Base-by-base conservation (phyloP, 73 alveolate species). In the Paraurostyla sp. region DNA sequence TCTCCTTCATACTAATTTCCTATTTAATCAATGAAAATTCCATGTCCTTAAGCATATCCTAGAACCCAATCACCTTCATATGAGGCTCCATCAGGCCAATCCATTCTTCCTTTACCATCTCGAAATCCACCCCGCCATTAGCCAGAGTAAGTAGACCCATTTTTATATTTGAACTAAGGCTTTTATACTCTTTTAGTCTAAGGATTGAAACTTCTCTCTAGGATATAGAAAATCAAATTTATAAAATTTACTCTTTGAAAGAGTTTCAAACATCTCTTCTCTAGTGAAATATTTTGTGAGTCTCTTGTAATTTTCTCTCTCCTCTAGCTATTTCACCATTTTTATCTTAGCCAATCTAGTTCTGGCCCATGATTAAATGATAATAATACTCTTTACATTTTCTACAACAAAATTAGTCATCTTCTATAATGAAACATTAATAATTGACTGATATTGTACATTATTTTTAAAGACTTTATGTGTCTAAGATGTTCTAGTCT, bases 41-140 rank as follows among this genome's bases (percentile, higher is more conserved):
- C 90, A 25, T 58, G 16, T 32, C 90, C 90, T 3, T 50, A 35
- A 7, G 90, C 90, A 51, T 54, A 33, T 7, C 90, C 90, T 25
- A 54, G 27, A 9, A 3, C 20, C 90, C 90, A 80, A 0, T 80
- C 80, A 6, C 90, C 90, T 3, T 29, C 58, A 48, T 80, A 80
- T 7, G 54, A 32, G 0, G 80, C 90, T 20, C 87, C 92, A 68
- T 83, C 87, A 0, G 85, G 85, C 94, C 94, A 87, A 3, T n/a
- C 43, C 91, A 80, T 78, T 29, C 83, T 41, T 0, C 94, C 94
- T 23, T 27, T 4, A 0, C 94, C 94, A 78, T 87, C 86, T 51
- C 94, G 45, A 36, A 87, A 76, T 15, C 91, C 90, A n/a, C 94
- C 91, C n/a, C 20, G 48, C 91, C 94, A 87, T 40, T 80, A 32